These are phyloP conservation scores for Arthrobotrys megalospora DNA, from an alignment of 2,329 filamentous ascomycete genomes.

Conservation along the genomic window DNA sequence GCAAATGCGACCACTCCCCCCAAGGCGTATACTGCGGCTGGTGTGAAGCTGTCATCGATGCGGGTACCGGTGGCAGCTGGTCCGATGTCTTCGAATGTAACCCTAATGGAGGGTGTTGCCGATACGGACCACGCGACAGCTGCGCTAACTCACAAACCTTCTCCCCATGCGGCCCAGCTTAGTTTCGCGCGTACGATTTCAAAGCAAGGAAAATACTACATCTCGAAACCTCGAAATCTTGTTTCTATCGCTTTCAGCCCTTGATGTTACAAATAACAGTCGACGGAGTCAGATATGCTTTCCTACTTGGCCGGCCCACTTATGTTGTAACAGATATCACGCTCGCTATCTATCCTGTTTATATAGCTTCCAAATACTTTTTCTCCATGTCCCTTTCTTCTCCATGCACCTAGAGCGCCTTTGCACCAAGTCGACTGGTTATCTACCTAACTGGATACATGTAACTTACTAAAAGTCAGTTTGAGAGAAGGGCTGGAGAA, in stretches of 20 bases:
- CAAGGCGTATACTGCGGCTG: slow-evolving; percentile 43
- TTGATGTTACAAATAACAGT: neutral
- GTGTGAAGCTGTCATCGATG: slow-evolving; percentile 20
- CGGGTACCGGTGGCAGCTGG: slow-evolving; percentile 29
- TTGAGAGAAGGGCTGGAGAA: neutral
- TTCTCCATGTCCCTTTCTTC: neutral
- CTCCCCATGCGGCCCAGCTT: slow-evolving; percentile 42
- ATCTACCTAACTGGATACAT: neutral
- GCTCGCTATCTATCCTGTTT: neutral
- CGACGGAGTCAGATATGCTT: neutral
- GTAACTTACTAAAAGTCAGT: neutral
- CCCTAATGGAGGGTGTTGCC: slow-evolving; percentile 24
- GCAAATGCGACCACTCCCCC: neutral
- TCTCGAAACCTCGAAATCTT: neutral
- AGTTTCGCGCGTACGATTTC: neutral
- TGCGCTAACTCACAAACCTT: slow-evolving; percentile 22
- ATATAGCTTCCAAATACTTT: neutral
- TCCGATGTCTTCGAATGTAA: slow-evolving; percentile 41
- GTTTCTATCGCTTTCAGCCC: neutral
- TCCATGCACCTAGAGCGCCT: neutral
- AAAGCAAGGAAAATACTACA: neutral
- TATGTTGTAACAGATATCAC: neutral
- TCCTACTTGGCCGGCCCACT: neutral
- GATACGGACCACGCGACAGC: slow-evolving; percentile 30
- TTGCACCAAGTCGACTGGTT: neutral